phyloP scores from a whole-genome alignment of 2,329 filamentous ascomycete genomes.

The Aspergillus unguis region DNA sequence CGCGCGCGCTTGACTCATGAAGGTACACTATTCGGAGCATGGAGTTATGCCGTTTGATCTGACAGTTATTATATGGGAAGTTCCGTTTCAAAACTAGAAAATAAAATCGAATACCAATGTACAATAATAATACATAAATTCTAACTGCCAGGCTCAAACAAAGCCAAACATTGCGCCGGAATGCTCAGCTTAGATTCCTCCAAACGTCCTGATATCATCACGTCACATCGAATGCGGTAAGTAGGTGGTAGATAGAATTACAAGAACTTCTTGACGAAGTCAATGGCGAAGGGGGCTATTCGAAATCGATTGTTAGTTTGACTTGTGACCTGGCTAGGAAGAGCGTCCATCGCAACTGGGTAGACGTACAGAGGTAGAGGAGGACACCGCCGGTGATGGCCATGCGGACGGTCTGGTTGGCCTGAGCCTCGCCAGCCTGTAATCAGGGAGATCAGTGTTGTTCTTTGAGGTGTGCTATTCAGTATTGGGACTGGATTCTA shows the following conservation, averaged over 20 bases:
- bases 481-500: neutral
- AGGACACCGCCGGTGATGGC: constrained; percentile 54
- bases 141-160: constrained; percentile 4
- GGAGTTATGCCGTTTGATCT: constrained; percentile 6
- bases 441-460: constrained; percentile 9
- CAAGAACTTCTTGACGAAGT: constrained; percentile 48
- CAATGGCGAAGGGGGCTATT: constrained; percentile 49
- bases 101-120: constrained; percentile 19
- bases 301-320: neutral
- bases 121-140: constrained; percentile 38
- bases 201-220: neutral
- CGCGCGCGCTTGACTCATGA: neutral
- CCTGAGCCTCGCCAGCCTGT: constrained; percentile 52
- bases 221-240: neutral
- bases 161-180: constrained; percentile 4
- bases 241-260: constrained; percentile 26
- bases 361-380: constrained; percentile 59
- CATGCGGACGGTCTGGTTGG: constrained; percentile 53
- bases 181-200: neutral
- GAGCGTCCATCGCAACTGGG: too few relatives aligned
- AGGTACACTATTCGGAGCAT: constrained; percentile 8
- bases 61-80: neutral
- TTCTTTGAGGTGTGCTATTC: neutral
- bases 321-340: neutral
- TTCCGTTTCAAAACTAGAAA: constrained; percentile 9